These are phyloP conservation scores for Alectoria sarmentosa DNA, from an alignment of 495 filamentous ascomycete species.

Conservation along the genomic window DNA sequence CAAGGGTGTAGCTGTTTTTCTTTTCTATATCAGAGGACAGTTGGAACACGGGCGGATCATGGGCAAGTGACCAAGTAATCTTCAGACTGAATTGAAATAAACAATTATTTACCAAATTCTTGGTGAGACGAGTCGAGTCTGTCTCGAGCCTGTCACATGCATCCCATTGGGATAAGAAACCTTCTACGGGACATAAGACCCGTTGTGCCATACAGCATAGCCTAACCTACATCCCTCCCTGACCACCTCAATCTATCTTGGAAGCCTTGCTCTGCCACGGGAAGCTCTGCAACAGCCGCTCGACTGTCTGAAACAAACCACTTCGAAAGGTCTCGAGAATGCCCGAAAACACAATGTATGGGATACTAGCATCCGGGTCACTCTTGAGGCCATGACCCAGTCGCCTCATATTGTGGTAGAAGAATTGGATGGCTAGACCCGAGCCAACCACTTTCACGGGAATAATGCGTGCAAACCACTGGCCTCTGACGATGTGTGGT, in stretches of 20 bases:
- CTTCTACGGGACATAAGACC: background rate
- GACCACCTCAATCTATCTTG: background rate
- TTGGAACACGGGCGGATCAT: background rate
- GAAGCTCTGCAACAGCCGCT: conserved; percentile 15
- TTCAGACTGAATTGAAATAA: background rate
- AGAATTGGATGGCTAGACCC: conserved; percentile 27
- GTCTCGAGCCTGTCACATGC: background rate
- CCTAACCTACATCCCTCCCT: background rate
- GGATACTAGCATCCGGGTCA: conserved; percentile 27
- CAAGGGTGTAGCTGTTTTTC: too few relatives aligned
- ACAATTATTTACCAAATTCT: conserved; percentile 3
- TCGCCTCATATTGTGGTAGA: conserved; percentile 29
- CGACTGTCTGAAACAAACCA: conserved; percentile 3
- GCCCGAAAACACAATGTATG: conserved; percentile 17
- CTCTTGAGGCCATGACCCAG: conserved; percentile 25
- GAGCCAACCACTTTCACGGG: conserved; percentile 26
- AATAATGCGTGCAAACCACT: conserved; percentile 28
- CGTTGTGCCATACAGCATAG: background rate
- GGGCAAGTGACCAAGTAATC: conserved; percentile 4
- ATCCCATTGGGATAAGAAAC: too few relatives aligned
- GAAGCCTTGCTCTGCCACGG: conserved; percentile 10
- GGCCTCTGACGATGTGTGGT: conserved; percentile 26
- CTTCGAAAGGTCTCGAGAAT: conserved; percentile 19
- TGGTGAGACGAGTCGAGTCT: background rate
- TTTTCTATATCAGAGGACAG: too few relatives aligned